phyloP scores from a whole-genome alignment of 2,329 filamentous ascomycete genomes.

The Neonectria ditissima region DNA sequence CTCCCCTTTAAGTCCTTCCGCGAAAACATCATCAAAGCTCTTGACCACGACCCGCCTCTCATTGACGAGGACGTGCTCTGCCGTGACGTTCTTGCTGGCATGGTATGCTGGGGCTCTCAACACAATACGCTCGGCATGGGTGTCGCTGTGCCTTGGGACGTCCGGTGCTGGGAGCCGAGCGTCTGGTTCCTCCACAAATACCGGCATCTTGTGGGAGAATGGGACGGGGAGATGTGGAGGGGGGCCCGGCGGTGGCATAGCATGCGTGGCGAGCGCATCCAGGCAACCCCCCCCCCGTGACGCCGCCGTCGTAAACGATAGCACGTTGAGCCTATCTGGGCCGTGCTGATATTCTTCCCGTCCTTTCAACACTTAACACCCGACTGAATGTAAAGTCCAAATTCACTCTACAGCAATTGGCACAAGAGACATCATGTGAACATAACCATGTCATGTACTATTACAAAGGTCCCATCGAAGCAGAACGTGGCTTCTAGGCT shows the following conservation, averaged over 20 bases:
- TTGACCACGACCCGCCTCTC: constrained; percentile 40
- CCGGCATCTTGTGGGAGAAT: constrained; percentile 49
- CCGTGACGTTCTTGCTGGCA: constrained; percentile 49
- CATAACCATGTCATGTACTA: constrained; percentile 34
- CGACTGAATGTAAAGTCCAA: background rate
- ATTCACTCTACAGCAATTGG: background rate
- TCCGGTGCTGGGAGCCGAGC: constrained; percentile 58
- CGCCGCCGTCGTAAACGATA: background rate
- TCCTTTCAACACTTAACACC: background rate
- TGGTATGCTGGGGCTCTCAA: constrained; percentile 53
- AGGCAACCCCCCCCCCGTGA: background rate
- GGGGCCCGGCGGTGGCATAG: constrained; percentile 47
- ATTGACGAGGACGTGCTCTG: constrained; percentile 53
- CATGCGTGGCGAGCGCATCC: constrained; percentile 42
- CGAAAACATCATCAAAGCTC: constrained; percentile 44
- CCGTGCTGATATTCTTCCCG: background rate
- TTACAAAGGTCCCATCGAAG: constrained; percentile 39
- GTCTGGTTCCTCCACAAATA: constrained; percentile 59
- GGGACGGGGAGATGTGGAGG: constrained; percentile 53
- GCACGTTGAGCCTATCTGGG: background rate
- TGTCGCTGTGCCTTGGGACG: constrained; percentile 57
- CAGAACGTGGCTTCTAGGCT: constrained; percentile 26
- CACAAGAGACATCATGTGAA: constrained; percentile 2
- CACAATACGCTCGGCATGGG: constrained; percentile 45
- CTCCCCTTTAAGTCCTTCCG: constrained; percentile 50